A percentile compares a stretch with the other conserved stretches of the same genome.
Evolutionary conservation across 805 yeast species (phyloP).

Genomic region (Ogataea methylovora): DNA sequence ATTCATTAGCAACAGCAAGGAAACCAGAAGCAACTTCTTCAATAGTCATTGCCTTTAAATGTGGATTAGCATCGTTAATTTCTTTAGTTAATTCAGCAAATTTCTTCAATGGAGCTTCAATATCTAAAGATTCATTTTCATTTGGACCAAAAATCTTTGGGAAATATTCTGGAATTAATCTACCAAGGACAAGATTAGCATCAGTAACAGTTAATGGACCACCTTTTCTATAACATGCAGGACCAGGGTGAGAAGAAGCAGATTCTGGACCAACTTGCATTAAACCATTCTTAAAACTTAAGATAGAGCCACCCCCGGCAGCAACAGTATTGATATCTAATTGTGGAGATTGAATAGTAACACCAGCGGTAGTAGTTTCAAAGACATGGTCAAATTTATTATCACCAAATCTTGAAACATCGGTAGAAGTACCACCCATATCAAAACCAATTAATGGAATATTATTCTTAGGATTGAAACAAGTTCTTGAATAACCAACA

Average conservation of each 20-base stretch:
- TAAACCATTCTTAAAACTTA: constrained; percentile 61
- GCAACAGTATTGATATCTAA: constrained; percentile 77
- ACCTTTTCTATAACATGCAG: constrained; percentile 78
- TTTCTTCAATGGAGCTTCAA: constrained; percentile 38
- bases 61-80: constrained; percentile 47
- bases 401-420: constrained; percentile 64
- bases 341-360: constrained; percentile 79
- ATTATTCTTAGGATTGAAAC: constrained; percentile 46
- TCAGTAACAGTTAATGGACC: constrained; percentile 84
- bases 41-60: constrained; percentile 35
- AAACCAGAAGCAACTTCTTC: constrained; percentile 78
- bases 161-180: constrained; percentile 66
- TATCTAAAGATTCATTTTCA: constrained; percentile 64
- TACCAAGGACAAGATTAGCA: constrained; percentile 68
- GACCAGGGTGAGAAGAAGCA: constrained; percentile 86
- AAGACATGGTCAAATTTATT: constrained; percentile 73
- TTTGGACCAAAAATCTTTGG: constrained; percentile 81
- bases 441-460: constrained; percentile 75
- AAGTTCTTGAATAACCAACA: constrained; percentile 84
- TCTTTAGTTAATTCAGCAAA: constrained; percentile 46
- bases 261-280: constrained; percentile 83
- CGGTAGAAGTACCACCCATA: constrained; percentile 91
- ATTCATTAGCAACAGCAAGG: constrained; percentile 73
- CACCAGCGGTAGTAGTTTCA: constrained; percentile 79
- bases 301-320: constrained; percentile 75